Evolutionary conservation across 2,329 filamentous ascomycete species (phyloP), one percentile per base, ranked within the genome.

Genomic region (Sclerotinia spermophila): DNA sequence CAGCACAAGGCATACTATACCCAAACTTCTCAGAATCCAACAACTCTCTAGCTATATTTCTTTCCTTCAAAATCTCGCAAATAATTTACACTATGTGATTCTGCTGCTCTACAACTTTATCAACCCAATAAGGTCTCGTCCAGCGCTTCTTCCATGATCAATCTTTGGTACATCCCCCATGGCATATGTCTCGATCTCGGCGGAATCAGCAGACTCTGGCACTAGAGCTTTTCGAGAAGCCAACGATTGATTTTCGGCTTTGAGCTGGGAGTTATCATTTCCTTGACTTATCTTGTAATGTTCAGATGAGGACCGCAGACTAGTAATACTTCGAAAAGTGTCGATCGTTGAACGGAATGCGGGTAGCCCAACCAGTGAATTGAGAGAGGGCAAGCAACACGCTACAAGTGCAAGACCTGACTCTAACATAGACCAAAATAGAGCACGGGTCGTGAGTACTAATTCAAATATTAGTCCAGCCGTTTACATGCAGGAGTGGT

Each of bases 1-100:
- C 2, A 6, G 8, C 0, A 56, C 24, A 2, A 48, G 4, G 10
- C 5, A 6, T 2, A 2, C 53, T 5, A 6, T 2, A 2, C 53
- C 8, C 30, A 24, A 13, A 24, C 19, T 2, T 56, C 10, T 35
- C 19, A 24, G 8, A 1, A 13, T 24, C 19, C 19, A 56, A 10
- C 8, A 21, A 56, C 30, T 55, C n/a, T n/a, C 45, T 51, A 4
- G 45, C 45, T n/a, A 51, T n/a, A 1, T 11, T n/a, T 51, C 45
- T 8, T 21, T 45, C 19, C 44, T 45, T 45, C 17, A 8, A n/a
- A 51, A n/a, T 11, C 5, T 11, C 8, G 2, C 11, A 21, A 51
- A n/a, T 51, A 51, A n/a, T 51, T n/a, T n/a, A 51, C 45, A 51
- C 45, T 2, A 51, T 51, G n/a, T 51, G 8, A 21, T 51, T 51